phyloP scores from a whole-genome alignment of 2,329 filamentous ascomycete genomes.

The Xylariaceae sp. region DNA sequence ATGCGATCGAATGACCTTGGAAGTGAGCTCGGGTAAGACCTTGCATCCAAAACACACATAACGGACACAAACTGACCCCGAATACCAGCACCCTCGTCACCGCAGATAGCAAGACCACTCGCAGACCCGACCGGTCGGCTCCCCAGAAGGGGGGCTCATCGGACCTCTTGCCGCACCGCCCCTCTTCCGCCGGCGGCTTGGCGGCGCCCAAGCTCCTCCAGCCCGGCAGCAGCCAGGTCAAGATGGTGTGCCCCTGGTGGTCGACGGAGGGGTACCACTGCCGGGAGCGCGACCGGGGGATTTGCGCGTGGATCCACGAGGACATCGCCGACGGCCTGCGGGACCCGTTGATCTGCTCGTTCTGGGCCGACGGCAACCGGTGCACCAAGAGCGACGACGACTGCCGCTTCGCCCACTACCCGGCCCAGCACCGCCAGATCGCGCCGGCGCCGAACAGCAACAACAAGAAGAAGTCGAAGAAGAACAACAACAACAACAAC shows the following conservation, averaged over 20 bases:
- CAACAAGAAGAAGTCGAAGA: conserved; percentile 10
- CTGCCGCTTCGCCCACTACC: conserved; percentile 27
- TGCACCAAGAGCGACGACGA: conserved; percentile 19
- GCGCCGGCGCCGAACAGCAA: conserved; percentile 11
- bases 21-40: conserved; percentile 4
- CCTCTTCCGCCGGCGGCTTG: neutral
- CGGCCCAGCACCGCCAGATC: conserved; percentile 3
- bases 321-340: conserved; percentile 14
- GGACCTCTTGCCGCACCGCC: neutral
- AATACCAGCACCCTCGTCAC: neutral
- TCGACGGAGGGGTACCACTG: conserved; percentile 19
- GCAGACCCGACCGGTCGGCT: neutral
- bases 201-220: neutral
- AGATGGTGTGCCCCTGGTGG: conserved; percentile 30
- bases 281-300: conserved; percentile 13
- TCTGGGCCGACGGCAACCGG: conserved; percentile 24
- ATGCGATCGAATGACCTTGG: conserved; percentile 6
- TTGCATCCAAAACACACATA: neutral
- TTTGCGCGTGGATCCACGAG: conserved; percentile 21
- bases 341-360: conserved; percentile 29
- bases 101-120: neutral
- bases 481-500: neutral
- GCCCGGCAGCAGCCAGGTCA: neutral
- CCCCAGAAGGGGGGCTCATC: neutral
- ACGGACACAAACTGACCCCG: neutral